These are phyloP conservation scores for Ophiostoma himal-ulmi DNA, from an alignment of 2,329 filamentous ascomycete species.

Conservation along the genomic window DNA sequence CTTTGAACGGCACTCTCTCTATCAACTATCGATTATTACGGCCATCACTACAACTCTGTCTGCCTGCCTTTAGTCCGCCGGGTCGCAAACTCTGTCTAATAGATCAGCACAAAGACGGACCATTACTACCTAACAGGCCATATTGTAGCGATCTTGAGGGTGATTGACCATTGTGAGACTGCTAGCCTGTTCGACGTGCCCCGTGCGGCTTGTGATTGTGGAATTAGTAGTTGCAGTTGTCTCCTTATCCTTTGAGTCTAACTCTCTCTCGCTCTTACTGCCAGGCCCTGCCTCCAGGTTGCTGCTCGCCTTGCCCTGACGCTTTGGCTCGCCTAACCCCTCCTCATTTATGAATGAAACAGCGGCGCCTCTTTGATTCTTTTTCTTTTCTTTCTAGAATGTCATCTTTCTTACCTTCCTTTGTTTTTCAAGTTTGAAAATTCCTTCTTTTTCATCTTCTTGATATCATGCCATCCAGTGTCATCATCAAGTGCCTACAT, in stretches of 20 bases:
- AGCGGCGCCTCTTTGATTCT: neutral
- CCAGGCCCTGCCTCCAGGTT: too few species aligned
- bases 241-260: too few species aligned
- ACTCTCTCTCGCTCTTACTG: too few species aligned
- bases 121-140: neutral
- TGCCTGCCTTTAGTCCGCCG: neutral
- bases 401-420: neutral
- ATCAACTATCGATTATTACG: neutral
- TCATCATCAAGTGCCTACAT: neutral
- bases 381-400: neutral
- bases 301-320: neutral
- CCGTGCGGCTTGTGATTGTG: neutral
- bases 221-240: neutral
- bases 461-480: neutral
- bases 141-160: neutral
- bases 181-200: conserved; percentile 1
- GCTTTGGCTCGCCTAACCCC: neutral
- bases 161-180: conserved; percentile 6
- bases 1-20: conserved; percentile 1
- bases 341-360: conserved; percentile 3
- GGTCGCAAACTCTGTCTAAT: too few species aligned
- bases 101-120: neutral
- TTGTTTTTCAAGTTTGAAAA: neutral
- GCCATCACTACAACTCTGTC: neutral
- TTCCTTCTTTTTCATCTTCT: neutral